These are phyloP conservation scores for Xylariaceae sp. DNA, from an alignment of 2,329 filamentous ascomycete genomes.

Conservation along the genomic window DNA sequence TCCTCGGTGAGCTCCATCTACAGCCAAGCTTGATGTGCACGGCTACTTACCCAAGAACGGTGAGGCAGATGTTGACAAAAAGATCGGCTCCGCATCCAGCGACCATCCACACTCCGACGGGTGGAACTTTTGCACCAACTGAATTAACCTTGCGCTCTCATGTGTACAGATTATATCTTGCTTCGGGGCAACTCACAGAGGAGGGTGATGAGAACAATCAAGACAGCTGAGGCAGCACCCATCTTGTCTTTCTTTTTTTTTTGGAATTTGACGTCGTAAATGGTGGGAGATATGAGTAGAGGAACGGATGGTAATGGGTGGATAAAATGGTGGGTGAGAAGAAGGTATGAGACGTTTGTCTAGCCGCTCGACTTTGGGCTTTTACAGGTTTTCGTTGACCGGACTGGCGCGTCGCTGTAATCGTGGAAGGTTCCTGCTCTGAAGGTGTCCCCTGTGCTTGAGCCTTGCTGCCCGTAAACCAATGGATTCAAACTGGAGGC, in stretches of 20 bases:
- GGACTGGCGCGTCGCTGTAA: too few species aligned
- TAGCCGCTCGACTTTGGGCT: too few species aligned
- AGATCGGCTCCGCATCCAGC: conserved; percentile 63
- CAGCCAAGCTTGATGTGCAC: neutral
- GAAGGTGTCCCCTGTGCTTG: too few species aligned
- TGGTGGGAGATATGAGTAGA: too few species aligned
- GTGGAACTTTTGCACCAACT: conserved; percentile 50
- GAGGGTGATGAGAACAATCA: conserved; percentile 49
- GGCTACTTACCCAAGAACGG: conserved; percentile 54
- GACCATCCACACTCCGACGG: conserved; percentile 59
- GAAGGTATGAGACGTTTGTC: too few species aligned
- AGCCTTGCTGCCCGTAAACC: too few species aligned
- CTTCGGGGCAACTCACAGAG: conserved; percentile 37
- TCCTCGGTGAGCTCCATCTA: neutral
- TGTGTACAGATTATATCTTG: conserved; percentile 14
- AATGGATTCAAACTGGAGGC: too few species aligned
- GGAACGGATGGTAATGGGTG: too few species aligned
- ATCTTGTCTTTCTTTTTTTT: conserved; percentile 26
- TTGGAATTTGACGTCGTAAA: too few species aligned
- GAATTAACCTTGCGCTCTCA: neutral
- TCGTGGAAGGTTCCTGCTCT: too few species aligned
- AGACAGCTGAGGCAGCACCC: conserved; percentile 44
- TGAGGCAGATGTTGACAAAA: conserved; percentile 63
- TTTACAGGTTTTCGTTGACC: too few species aligned
- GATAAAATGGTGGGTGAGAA: too few species aligned